Evolutionary conservation across 2,329 filamentous ascomycete species (phyloP).

Genomic region (Fusarium sacchari): DNA sequence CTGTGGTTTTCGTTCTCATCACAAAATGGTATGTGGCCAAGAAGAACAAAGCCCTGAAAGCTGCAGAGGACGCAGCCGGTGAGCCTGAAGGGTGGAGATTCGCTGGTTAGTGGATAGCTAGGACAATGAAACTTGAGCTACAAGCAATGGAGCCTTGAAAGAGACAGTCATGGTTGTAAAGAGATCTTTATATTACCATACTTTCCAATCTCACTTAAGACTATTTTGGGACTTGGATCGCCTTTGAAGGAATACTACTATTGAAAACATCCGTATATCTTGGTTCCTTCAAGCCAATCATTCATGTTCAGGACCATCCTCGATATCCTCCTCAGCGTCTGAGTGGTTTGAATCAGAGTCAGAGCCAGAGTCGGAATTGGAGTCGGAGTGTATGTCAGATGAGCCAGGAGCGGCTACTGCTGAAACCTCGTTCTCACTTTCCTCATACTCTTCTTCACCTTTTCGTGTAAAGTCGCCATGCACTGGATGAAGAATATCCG

Average conservation of each 20-base stretch:
- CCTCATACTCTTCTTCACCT: not conserved
- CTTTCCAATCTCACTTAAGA: too few species aligned
- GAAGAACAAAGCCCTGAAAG: conserved; percentile 43
- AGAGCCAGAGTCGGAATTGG: not conserved
- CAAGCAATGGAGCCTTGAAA: too few species aligned
- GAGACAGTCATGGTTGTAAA: too few species aligned
- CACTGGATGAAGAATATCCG: not conserved
- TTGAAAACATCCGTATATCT: too few species aligned
- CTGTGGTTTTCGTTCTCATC: conserved; percentile 29
- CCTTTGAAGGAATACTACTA: too few species aligned
- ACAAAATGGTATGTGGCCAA: conserved; percentile 38
- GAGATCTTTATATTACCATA: too few species aligned
- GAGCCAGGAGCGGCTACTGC: rapidly evolving
- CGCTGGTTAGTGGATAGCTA: conserved; percentile 3
- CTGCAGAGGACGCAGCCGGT: conserved; percentile 17
- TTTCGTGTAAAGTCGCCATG: not conserved
- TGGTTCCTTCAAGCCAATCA: not conserved
- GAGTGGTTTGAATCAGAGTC: rapidly evolving
- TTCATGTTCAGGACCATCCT: not conserved
- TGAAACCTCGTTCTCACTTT: not conserved
- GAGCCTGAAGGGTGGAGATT: conserved; percentile 27
- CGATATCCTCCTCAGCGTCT: rapidly evolving
- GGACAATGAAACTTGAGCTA: too few species aligned
- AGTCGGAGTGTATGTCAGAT: not conserved
- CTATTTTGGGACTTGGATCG: too few species aligned